Evolutionary conservation across 805 yeast genomes (phyloP).

Genomic region (Ogataea pignaliae): DNA sequence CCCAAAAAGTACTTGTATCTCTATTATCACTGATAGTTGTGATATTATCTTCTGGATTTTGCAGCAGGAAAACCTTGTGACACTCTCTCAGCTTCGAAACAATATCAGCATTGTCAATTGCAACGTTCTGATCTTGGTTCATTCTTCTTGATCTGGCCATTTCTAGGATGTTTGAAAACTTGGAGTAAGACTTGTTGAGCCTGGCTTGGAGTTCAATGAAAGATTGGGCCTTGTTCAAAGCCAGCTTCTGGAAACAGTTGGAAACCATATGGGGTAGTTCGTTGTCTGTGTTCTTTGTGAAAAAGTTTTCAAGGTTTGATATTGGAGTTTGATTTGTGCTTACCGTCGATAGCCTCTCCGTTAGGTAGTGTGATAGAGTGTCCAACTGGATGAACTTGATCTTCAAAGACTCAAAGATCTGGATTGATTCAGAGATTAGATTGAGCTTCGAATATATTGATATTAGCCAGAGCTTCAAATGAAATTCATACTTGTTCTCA

Average conservation of each 20-base stretch:
- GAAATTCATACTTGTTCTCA: constrained; percentile 68
- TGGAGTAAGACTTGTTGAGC: constrained; percentile 46
- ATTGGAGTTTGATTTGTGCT: constrained; percentile 31
- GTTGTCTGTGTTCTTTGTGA: constrained; percentile 42
- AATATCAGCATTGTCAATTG: constrained; percentile 16
- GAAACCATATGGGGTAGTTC: constrained; percentile 47
- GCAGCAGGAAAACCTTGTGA: constrained; percentile 13
- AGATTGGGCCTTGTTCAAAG: constrained; percentile 64
- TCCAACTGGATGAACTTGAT: constrained; percentile 78
- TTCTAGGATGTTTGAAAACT: constrained; percentile 33
- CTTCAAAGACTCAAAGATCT: constrained; percentile 49
- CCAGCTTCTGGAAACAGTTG: constrained; percentile 51
- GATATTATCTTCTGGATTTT: constrained; percentile 21
- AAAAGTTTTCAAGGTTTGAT: constrained; percentile 42
- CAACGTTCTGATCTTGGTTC: background rate
- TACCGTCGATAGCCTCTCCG: constrained; percentile 43
- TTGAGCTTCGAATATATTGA: constrained; percentile 59
- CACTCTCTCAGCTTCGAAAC: constrained; percentile 9
- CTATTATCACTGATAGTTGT: constrained; percentile 50
- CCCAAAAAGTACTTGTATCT: constrained; percentile 52
- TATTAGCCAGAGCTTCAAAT: constrained; percentile 66
- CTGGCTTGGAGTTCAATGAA: constrained; percentile 57
- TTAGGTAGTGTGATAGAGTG: constrained; percentile 51
- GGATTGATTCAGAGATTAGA: constrained; percentile 42
- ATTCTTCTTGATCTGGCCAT: constrained; percentile 33